Percentiles rank a stretch among this genome's conserved stretches.
phyloP scores from a whole-genome alignment of 2,329 filamentous ascomycete genomes.

The Penicillium sp. region DNA sequence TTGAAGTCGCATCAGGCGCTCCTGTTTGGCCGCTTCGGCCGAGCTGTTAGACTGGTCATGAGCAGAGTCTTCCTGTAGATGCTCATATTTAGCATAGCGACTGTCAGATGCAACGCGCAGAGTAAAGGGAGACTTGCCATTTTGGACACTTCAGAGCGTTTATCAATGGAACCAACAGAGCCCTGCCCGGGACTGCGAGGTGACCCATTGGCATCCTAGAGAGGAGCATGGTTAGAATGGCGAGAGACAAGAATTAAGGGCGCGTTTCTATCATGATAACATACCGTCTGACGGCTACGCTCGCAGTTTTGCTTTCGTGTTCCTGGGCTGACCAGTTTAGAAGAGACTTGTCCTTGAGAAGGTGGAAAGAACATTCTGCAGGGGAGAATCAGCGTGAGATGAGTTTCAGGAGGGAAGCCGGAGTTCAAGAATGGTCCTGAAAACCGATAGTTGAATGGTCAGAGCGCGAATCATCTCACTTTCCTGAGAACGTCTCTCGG shows the following conservation, averaged over 20 bases:
- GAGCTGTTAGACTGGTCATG: not conserved
- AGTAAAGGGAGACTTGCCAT: not conserved
- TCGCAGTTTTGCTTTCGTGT: not conserved
- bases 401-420: not conserved
- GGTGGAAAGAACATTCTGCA: not conserved
- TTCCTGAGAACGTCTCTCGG: not conserved
- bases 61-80: not conserved
- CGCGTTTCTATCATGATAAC: not conserved
- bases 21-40: not conserved
- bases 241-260: not conserved
- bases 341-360: not conserved
- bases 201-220: not conserved
- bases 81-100: not conserved
- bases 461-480: not conserved
- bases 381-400: not conserved
- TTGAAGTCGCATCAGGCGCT: constrained; percentile 20
- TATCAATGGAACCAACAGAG: not conserved
- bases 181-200: not conserved
- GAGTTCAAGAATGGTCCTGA: no score
- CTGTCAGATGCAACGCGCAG: not conserved
- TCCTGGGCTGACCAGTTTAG: not conserved
- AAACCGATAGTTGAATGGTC: not conserved
- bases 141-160: not conserved
- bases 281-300: not conserved
- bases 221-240: not conserved